phyloP scores from a whole-genome alignment of 2,329 filamentous ascomycete species.

The Aspergillus sp. region DNA sequence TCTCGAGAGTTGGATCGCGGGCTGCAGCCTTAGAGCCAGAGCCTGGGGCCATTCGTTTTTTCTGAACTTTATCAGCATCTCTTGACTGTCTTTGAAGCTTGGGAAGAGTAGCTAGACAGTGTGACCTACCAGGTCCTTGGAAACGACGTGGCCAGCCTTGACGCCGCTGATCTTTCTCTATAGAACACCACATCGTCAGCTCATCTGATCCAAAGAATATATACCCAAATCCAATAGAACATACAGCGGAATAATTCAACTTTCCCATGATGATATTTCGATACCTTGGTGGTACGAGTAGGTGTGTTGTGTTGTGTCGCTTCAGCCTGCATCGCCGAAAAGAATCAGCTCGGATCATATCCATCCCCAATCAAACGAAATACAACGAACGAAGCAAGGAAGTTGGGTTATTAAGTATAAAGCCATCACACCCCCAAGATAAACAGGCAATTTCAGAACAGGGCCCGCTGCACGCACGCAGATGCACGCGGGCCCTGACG shows the following conservation, averaged over 20 bases:
- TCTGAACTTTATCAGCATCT: slow-evolving; percentile 22
- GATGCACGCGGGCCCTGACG: background rate
- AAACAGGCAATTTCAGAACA: background rate
- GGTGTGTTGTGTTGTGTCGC: background rate
- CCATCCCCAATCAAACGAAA: background rate
- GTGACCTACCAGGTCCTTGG: slow-evolving; percentile 41
- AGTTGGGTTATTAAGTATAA: background rate
- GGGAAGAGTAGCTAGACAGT: background rate
- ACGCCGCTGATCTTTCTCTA: slow-evolving; percentile 48
- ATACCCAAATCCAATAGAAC: slow-evolving; percentile 6
- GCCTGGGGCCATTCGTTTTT: slow-evolving; percentile 34
- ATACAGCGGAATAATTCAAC: slow-evolving; percentile 42
- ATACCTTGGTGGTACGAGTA: background rate
- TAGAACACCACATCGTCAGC: slow-evolving; percentile 14
- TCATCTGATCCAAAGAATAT: background rate
- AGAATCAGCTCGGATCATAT: background rate
- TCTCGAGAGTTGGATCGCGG: slow-evolving; percentile 41
- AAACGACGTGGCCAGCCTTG: slow-evolving; percentile 47
- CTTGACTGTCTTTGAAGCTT: too few species aligned
- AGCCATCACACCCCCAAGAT: background rate
- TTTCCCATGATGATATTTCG: slow-evolving; percentile 33
- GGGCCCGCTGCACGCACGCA: too few species aligned
- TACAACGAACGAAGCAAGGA: background rate
- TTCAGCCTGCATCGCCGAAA: background rate
- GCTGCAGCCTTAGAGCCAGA: slow-evolving; percentile 27